Evolutionary conservation across 2,329 filamentous ascomycete species (phyloP).

Genomic region (Fusarium sp.): DNA sequence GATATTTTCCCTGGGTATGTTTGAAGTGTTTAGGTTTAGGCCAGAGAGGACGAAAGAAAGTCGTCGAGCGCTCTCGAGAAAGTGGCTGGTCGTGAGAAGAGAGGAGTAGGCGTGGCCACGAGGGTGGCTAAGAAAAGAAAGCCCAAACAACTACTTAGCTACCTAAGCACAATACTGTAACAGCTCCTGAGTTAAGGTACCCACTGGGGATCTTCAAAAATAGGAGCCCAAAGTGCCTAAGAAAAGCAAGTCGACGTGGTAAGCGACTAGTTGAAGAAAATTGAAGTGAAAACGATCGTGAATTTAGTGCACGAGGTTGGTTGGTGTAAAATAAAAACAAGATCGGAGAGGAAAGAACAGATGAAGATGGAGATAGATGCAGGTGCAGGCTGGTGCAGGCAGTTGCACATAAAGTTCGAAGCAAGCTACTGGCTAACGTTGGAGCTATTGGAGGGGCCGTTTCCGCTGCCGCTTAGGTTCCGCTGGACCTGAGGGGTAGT

Average conservation of each 20-base stretch:
- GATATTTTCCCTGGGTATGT: not conserved
- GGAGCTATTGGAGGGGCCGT: constrained; percentile 28
- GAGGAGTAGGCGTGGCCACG: constrained; percentile 6
- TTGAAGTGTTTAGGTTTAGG: not conserved
- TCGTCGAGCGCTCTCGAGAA: constrained; percentile 6
- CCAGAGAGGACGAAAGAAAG: constrained; percentile 4
- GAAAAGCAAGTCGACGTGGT: not conserved
- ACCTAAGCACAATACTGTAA: not conserved
- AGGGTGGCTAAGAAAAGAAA: constrained; percentile 11
- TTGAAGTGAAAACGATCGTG: not conserved
- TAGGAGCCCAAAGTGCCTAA: not conserved
- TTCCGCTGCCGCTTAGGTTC: not conserved
- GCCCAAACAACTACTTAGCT: constrained; percentile 1
- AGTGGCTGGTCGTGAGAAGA: constrained; percentile 31
- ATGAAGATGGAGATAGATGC: constrained; percentile 32
- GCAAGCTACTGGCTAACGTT: constrained; percentile 9
- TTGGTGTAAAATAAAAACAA: constrained; percentile 4
- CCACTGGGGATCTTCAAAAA: not conserved
- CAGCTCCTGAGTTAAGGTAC: constrained; percentile 16
- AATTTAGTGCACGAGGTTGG: constrained; percentile 21
- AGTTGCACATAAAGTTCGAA: constrained; percentile 18
- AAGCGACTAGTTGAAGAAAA: not conserved
- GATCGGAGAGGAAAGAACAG: constrained; percentile 18
- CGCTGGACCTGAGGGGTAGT: constrained; percentile 3
- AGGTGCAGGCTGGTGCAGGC: constrained; percentile 13